A percentile compares a stretch with the other conserved stretches of the same genome.
Conservation (phyloP, 805 yeast genomes). For the Starmerella davenportii region DNA sequence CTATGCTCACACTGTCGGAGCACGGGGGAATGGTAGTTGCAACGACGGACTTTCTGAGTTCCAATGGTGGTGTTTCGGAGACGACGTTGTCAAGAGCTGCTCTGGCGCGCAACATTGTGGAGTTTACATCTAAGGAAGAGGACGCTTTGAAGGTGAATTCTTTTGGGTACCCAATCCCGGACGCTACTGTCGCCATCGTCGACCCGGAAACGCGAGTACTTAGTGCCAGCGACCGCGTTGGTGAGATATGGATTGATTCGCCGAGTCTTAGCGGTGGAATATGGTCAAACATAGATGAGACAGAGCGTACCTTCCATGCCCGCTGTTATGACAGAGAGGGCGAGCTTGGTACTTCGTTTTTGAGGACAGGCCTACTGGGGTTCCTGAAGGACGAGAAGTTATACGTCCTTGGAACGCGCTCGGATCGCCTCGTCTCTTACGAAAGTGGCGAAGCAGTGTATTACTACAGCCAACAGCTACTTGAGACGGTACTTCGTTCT, state of each 20-base stretch:
- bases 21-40: constrained; percentile 94
- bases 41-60: constrained; percentile 64
- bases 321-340: constrained; percentile 60
- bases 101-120: constrained; percentile 51
- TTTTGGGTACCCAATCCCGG: constrained; percentile 88
- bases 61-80: constrained; percentile 36
- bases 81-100: constrained; percentile 58
- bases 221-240: constrained; percentile 62
- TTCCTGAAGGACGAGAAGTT: constrained; percentile 75
- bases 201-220: constrained; percentile 77
- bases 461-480: constrained; percentile 73
- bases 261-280: constrained; percentile 82
- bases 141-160: constrained; percentile 42
- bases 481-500: constrained; percentile 64
- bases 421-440: constrained; percentile 47
- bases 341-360: constrained; percentile 52
- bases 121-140: constrained; percentile 36
- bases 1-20: constrained; percentile 73
- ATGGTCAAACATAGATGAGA: constrained; percentile 52
- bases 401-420: constrained; percentile 74
- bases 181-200: constrained; percentile 81
- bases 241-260: constrained; percentile 96
- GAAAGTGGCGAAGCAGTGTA: constrained; percentile 26
- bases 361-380: constrained; percentile 82
- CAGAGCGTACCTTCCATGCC: constrained; percentile 65